Conservation (phyloP, 2,329 filamentous ascomycete genomes). For the Chrysosporium keratinophilum region DNA sequence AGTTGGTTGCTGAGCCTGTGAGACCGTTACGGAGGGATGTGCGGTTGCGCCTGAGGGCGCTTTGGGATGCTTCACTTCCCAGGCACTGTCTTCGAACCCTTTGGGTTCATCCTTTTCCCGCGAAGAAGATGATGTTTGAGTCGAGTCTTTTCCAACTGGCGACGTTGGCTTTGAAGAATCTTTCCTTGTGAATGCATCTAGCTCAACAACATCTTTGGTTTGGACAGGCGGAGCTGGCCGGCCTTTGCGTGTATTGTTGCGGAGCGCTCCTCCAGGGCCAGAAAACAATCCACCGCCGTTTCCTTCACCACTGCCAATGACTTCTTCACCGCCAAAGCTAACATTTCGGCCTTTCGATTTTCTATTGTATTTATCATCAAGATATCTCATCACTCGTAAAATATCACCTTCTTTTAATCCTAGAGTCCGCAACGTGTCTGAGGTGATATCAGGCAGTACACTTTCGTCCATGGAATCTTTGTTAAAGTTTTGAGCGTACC, state of each 20-base stretch:
- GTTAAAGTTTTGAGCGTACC: slow-evolving; percentile 80
- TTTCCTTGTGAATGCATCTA: slow-evolving; percentile 68
- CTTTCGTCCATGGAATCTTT: slow-evolving; percentile 95
- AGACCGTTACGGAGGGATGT: slow-evolving; percentile 26
- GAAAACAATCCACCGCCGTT: slow-evolving; percentile 65
- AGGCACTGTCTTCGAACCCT: slow-evolving; percentile 93
- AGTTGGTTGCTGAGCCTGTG: slow-evolving; percentile 35
- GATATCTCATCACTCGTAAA: slow-evolving; percentile 79
- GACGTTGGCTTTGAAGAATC: slow-evolving; percentile 36
- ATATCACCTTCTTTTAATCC: slow-evolving; percentile 96
- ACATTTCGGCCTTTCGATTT: slow-evolving; percentile 48
- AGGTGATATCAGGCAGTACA: slow-evolving; percentile 78
- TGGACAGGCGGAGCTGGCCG: slow-evolving; percentile 78
- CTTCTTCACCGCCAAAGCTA: slow-evolving; percentile 44
- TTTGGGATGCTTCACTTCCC: slow-evolving; percentile 82
- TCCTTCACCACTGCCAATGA: slow-evolving; percentile 50
- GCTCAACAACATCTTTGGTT: slow-evolving; percentile 74
- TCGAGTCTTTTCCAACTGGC: slow-evolving; percentile 40
- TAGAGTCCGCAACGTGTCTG: slow-evolving; percentile 69
- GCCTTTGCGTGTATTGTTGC: slow-evolving; percentile 90
- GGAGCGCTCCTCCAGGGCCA: slow-evolving; percentile 77
- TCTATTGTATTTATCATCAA: slow-evolving; percentile 72
- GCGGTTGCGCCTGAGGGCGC: slow-evolving; percentile 31
- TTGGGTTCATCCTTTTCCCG: slow-evolving; percentile 41
- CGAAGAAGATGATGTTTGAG: slow-evolving; percentile 39